These are phyloP conservation scores for Pythium dissotocum DNA, from an alignment of 352 stramenopile species.

Conservation along the genomic window DNA sequence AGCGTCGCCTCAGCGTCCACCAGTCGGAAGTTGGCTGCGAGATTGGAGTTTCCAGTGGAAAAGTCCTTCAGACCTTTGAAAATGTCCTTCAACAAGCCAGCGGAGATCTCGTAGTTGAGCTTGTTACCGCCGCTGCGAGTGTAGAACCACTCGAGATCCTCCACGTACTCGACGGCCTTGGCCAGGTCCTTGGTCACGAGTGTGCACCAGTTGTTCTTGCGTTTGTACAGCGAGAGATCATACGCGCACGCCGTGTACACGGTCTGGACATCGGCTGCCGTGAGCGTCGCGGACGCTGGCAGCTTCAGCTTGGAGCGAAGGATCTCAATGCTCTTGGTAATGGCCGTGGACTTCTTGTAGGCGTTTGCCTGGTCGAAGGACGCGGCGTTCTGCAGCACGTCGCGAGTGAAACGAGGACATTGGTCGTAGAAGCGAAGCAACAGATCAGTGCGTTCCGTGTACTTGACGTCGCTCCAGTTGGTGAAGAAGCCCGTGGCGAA, in stretches of 20 bases:
- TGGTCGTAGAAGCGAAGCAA: constrained; percentile 60
- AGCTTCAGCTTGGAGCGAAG: constrained; percentile 1
- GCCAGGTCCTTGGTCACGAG: constrained; percentile 7
- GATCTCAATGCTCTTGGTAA: not conserved
- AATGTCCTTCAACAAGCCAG: constrained; percentile 14
- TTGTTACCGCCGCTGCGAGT: constrained; percentile 1
- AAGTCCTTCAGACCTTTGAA: constrained; percentile 10
- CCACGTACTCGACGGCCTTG: constrained; percentile 4
- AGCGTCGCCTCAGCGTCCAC: constrained; percentile 15
- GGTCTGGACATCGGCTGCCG: constrained; percentile 4
- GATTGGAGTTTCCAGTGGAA: not conserved
- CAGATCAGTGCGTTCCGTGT: constrained; percentile 33
- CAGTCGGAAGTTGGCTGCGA: constrained; percentile 21
- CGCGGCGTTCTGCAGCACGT: constrained; percentile 44
- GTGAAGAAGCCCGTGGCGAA: constrained; percentile 20
- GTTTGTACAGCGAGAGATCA: constrained; percentile 15
- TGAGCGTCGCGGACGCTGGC: not conserved
- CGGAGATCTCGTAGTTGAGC: constrained; percentile 26
- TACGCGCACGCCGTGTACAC: constrained; percentile 12
- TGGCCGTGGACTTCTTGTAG: not conserved
- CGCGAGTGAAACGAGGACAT: constrained; percentile 48
- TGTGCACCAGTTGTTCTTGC: constrained; percentile 14
- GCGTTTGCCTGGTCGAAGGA: not conserved
- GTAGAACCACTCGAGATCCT: constrained; percentile 22
- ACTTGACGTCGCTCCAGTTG: not conserved